phyloP scores from a whole-genome alignment of 192 early-diverging fungal species.

The Chytriomyces sp. region DNA sequence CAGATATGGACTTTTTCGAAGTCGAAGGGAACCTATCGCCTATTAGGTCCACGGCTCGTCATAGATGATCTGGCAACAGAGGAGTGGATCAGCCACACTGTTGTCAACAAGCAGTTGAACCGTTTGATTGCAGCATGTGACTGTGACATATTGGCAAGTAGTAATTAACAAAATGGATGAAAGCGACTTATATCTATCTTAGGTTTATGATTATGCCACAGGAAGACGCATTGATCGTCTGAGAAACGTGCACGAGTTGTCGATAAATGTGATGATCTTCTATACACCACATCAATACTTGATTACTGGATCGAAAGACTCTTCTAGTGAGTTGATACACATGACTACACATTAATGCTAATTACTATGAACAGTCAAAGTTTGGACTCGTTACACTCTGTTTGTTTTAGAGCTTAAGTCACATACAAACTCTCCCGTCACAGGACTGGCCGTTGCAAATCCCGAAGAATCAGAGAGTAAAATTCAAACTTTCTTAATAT shows the following conservation, averaged over 20 bases:
- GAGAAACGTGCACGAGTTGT: constrained; percentile 43
- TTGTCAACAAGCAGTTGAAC: constrained; percentile 26
- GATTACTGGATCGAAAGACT: constrained; percentile 55
- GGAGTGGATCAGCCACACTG: constrained; percentile 50
- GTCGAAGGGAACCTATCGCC: constrained; percentile 28
- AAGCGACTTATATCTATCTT: not conserved
- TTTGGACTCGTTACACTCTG: constrained; percentile 47
- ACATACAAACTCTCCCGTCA: constrained; percentile 46
- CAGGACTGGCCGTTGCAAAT: constrained; percentile 40
- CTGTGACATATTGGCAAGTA: constrained; percentile 45
- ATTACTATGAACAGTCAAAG: constrained; percentile 43
- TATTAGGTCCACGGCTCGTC: constrained; percentile 38
- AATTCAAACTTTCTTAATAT: constrained; percentile 44
- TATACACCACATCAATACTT: constrained; percentile 44
- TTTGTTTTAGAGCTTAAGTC: constrained; percentile 47
- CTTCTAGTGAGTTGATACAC: constrained; percentile 40
- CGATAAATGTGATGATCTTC: constrained; percentile 49
- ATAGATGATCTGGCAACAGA: constrained; percentile 48
- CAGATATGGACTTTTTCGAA: constrained; percentile 45
- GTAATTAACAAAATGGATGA: not conserved
- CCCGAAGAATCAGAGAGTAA: constrained; percentile 28
- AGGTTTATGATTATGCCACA: constrained; percentile 54
- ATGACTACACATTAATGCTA: not conserved
- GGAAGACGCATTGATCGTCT: constrained; percentile 44
- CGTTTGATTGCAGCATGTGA: constrained; percentile 48